Conservation (phyloP, 2,329 filamentous ascomycete genomes). For the Madurella mycetomatis region DNA sequence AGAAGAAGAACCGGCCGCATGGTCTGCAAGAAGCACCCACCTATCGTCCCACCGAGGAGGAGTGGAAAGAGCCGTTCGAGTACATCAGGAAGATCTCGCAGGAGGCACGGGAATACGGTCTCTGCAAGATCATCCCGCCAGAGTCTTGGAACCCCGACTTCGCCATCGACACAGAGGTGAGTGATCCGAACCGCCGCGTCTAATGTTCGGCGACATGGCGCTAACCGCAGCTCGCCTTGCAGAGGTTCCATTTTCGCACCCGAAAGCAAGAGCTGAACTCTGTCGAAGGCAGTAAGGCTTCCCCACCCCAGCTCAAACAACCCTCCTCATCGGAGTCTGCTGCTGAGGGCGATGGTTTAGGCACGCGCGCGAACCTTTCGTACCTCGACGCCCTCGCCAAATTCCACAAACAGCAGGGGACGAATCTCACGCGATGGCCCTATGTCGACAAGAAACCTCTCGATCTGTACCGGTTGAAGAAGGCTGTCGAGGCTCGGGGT, state of each 20-base stretch:
- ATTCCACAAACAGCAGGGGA: constrained; percentile 95
- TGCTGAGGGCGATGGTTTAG: constrained; percentile 46
- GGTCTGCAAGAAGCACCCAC: constrained; percentile 86
- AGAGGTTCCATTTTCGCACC: constrained; percentile 97
- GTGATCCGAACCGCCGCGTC: constrained; percentile 22
- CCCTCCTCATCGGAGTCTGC: constrained; percentile 3
- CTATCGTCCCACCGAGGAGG: constrained; percentile 83
- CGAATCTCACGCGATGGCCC: constrained; percentile 86
- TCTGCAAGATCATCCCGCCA: constrained; percentile 93
- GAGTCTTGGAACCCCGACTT: constrained; percentile 93
- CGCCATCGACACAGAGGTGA: constrained; percentile 93
- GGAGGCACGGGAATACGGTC: constrained; percentile 81
- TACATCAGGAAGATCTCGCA: constrained; percentile 90
- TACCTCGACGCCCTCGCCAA: constrained; percentile 94
- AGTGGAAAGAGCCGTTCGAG: constrained; percentile 89
- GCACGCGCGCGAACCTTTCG: constrained; percentile 89
- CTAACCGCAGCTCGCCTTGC: constrained; percentile 13
- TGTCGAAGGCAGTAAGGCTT: constrained; percentile 84
- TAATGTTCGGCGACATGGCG: background rate
- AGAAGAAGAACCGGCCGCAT: constrained; percentile 74
- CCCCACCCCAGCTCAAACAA: constrained; percentile 2
- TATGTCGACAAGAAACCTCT: constrained; percentile 97
- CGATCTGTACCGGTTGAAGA: constrained; percentile 92
- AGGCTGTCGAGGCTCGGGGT: constrained; percentile 89
- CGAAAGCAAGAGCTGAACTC: constrained; percentile 96